Evolutionary conservation across 1,139 yeast genomes (phyloP).

Genomic region (Nakaseomyces kungkrabaensis): DNA sequence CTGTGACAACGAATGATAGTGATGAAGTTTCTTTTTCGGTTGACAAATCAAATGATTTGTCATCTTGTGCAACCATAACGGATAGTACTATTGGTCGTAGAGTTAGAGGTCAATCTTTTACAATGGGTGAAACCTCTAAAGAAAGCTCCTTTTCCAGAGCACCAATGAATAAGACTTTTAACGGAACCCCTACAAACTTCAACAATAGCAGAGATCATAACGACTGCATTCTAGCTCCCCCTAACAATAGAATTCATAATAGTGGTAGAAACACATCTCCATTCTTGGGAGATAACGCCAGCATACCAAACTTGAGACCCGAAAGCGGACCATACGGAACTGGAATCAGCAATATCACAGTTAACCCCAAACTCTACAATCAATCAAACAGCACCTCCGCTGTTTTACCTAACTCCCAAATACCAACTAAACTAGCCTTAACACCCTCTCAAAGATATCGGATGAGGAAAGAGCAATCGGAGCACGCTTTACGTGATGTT

Average conservation of each 20-base stretch:
- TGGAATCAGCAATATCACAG: not conserved
- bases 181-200: not conserved
- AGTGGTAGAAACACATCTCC: not conserved
- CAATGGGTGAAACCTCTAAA: not conserved
- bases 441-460: conserved; percentile 35
- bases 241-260: not conserved
- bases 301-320: not conserved
- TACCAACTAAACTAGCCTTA: conserved; percentile 15
- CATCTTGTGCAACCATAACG: not conserved
- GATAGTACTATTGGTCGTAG: not conserved
- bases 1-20: conserved; percentile 1
- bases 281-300: not conserved
- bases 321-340: not conserved
- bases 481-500: conserved; percentile 26
- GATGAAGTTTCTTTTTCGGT: not conserved
- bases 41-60: not conserved
- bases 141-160: not conserved
- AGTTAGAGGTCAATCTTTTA: not conserved
- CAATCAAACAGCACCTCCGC: conserved; percentile 24
- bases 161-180: not conserved
- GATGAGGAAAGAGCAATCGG: conserved; percentile 31
- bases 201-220: not conserved
- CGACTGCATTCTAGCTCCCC: not conserved
- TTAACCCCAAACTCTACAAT: not conserved
- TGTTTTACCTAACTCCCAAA: conserved; percentile 6